A percentile compares a stretch with the other conserved stretches of the same genome.
Conservation (phyloP, 495 filamentous ascomycete species). For the Podospora pseudopauciseta region DNA sequence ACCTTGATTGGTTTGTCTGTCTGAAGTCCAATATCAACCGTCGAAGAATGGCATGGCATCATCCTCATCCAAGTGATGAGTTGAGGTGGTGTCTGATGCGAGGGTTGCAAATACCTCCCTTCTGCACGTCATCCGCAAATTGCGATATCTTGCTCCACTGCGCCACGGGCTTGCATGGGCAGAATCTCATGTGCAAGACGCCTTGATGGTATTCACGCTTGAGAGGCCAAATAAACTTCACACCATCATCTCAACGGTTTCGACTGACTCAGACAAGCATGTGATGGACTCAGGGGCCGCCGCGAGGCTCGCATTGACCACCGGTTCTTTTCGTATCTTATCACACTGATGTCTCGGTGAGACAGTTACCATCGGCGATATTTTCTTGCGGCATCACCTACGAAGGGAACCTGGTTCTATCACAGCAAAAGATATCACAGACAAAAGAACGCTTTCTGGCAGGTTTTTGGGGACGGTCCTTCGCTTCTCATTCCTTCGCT, state of each 20-base stretch:
- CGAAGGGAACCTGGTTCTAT: not conserved
- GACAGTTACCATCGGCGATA: not conserved
- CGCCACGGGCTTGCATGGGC: slow-evolving; percentile 11
- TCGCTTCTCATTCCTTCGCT: slow-evolving; percentile 2
- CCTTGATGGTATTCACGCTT: slow-evolving; percentile 5
- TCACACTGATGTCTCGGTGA: not conserved
- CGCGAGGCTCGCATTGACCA: not conserved
- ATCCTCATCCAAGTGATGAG: not conserved
- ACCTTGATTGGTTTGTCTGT: slow-evolving; percentile 6
- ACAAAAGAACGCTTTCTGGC: not conserved
- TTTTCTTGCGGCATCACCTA: not conserved
- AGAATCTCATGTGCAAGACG: slow-evolving; percentile 12
- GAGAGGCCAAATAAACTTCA: slow-evolving; percentile 3
- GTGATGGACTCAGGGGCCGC: slow-evolving; percentile 2
- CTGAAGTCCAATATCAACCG: slow-evolving; percentile 9
- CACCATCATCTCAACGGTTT: slow-evolving; percentile 5
- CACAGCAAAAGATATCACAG: not conserved
- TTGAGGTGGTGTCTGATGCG: not conserved
- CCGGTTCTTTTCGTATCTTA: not conserved
- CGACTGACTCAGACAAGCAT: slow-evolving; percentile 4
- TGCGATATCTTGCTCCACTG: not conserved
- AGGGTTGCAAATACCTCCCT: not conserved
- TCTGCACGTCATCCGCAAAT: not conserved
- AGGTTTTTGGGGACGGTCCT: not conserved
- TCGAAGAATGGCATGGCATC: not conserved